Evolutionary conservation across 148 eudicot species (phyloP), one percentile per base, ranked within the genome.

Genomic region (Hydrangea macrophylla): DNA sequence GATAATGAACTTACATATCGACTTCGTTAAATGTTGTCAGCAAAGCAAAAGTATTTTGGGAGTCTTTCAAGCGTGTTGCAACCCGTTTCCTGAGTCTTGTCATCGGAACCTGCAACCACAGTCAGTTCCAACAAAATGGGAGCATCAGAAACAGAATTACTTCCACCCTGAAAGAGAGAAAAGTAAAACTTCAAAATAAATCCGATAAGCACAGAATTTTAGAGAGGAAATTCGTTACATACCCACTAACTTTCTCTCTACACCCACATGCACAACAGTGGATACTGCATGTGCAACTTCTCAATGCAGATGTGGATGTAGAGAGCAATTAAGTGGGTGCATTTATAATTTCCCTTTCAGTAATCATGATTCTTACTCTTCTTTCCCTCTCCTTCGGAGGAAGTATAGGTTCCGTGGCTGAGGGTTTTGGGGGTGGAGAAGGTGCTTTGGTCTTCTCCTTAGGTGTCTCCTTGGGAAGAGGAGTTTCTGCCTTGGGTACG

Each of bases 321-420:
- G n/a, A n/a, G n/a, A n/a, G n/a, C n/a, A n/a, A n/a, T n/a, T n/a
- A n/a, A n/a, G n/a, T n/a, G n/a, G n/a, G n/a, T n/a, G n/a, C n/a
- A n/a, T n/a, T n/a, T n/a, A n/a, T n/a, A n/a, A n/a, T n/a, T n/a
- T n/a, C n/a, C n/a, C 12, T 48, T 20, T n/a, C 37, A 20, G 25
- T 33, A 54, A 23, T 15, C 12, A 6, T 53, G 55, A 55, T 67
- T 62, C 87, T 75, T 58, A 90, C 96, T 70, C 90, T 75, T 84
- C 96, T 87, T 74, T 90, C 96, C 75, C 96, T 80, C 20, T 90
- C 96, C 80, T 85, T 90, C 0, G 96, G 96, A 55, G 96, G 96
- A 56, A 90, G 82, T 67, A 78, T 84, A 56, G 92, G 96, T 73
- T 87, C 96, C 20, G 85, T 72, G 25, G 92, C 84, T 63, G 85